Base-by-base conservation (phyloP, 257 asterid species). In the Misopates orontium region DNA sequence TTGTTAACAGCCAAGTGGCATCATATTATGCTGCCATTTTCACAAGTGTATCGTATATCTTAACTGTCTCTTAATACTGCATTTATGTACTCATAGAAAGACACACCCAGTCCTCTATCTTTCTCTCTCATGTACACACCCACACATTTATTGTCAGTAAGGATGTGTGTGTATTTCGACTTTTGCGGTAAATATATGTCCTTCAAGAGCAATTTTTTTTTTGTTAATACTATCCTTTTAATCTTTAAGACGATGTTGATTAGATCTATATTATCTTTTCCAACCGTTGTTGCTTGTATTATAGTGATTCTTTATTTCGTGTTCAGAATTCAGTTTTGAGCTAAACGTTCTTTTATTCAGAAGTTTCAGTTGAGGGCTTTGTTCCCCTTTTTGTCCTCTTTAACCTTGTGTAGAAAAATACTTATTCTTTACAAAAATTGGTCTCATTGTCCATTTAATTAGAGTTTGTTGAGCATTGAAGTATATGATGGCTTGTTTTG, bases 401-500 rank as follows among this genome's bases (percentile, higher is more conserved):
- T 28, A 9, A 62, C 57, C 22, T 15, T 19, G 55, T 14, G 19
- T 39, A 13, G 12, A 20, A 9, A 8, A 3, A 36, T 28, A 28
- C 2, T 45, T 25, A 25, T 25, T 60, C 32, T 22, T 62, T 71
- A 32, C 36, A 12, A 48, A 18, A 39, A 45, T 4, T 66, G 64
- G 24, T 53, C 32, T 40, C 19, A 4, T 51, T 8, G 52, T 28
- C 45, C 39, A 53, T n/a, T 31, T 42, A 55, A 55, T 62, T 50
- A 32, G 48, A 62, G 54, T 39, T 57, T 52, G 47, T 23, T 49
- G 36, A 22, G 45, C 24, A 5, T 47, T 24, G 21, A 63, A 9
- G 42, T 56, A 28, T 42, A 41, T 17, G 48, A 16, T 49, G 56
- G 55, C 62, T 23, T 62, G 44, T 20, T 68, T 48, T 56, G 66